Conservation (phyloP, 352 stramenopile genomes). For the Pythium pyrilobum region DNA sequence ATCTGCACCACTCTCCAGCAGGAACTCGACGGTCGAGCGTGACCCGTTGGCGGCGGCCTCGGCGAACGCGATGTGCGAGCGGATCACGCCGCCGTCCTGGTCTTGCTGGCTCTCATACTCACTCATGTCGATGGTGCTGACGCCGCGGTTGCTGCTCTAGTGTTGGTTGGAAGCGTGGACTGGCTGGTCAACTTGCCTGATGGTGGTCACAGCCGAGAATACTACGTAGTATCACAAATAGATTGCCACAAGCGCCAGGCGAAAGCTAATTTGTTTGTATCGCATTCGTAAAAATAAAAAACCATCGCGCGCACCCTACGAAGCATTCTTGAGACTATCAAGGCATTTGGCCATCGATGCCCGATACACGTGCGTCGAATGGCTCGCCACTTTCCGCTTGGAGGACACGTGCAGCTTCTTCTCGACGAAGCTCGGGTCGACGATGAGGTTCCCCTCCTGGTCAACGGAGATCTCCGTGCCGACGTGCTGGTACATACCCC, state of each 20-base stretch:
- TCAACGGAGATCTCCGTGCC: constrained; percentile 39
- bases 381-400: constrained; percentile 27
- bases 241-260: too few species aligned
- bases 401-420: constrained; percentile 36
- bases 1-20: constrained; percentile 27
- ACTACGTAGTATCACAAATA: background rate
- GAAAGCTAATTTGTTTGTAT: too few species aligned
- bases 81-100: constrained; percentile 19
- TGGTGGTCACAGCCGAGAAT: too few species aligned
- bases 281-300: background rate
- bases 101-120: constrained; percentile 16
- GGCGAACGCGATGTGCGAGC: constrained; percentile 29
- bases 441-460: constrained; percentile 35
- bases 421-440: constrained; percentile 47
- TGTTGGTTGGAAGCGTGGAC: too few species aligned
- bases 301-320: background rate
- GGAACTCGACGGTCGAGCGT: constrained; percentile 32
- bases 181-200: too few species aligned
- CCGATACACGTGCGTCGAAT: constrained; percentile 31
- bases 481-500: constrained; percentile 40
- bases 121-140: background rate
- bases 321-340: constrained; percentile 22
- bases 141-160: too few species aligned
- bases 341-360: constrained; percentile 28
- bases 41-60: constrained; percentile 33